phyloP scores from a whole-genome alignment of 164 flowering plant species.

The Tetrastigma voinierianum region DNA sequence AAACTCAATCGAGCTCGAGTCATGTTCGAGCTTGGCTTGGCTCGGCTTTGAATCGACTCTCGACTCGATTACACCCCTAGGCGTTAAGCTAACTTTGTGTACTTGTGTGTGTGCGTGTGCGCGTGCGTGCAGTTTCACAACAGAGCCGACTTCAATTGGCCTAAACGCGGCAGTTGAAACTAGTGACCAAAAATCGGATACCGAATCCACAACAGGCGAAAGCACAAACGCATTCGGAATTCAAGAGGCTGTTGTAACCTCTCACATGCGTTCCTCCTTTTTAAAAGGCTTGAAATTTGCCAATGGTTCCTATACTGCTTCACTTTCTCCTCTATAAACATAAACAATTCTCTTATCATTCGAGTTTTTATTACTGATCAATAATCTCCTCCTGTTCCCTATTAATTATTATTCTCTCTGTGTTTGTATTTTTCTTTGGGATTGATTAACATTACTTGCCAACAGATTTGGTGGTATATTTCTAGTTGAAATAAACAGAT shows the following conservation, averaged over 20 bases:
- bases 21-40: too few species aligned
- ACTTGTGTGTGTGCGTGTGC: slow-evolving; percentile 2
- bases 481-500: too few species aligned
- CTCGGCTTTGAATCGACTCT: too few species aligned
- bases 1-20: too few species aligned
- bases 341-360: slow-evolving; percentile 16
- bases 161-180: slow-evolving; percentile 73
- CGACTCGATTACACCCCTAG: neutral
- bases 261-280: slow-evolving; percentile 41
- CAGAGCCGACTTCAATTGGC: slow-evolving; percentile 60
- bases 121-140: slow-evolving; percentile 58
- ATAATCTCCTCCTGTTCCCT: too few species aligned
- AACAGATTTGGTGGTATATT: too few species aligned
- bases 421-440: too few species aligned
- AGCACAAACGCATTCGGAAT: slow-evolving; percentile 35
- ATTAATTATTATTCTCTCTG: too few species aligned
- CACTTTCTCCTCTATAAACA: slow-evolving; percentile 52
- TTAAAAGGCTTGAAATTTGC: slow-evolving; percentile 68
- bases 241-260: slow-evolving; percentile 36
- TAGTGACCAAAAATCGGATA: slow-evolving; percentile 25
- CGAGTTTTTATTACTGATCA: too few species aligned
- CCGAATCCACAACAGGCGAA: slow-evolving; percentile 16
- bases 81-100: neutral
- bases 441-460: too few species aligned
- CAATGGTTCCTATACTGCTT: slow-evolving; percentile 59